These are phyloP conservation scores for Simplicillium aogashimaense DNA, from an alignment of 2,329 filamentous ascomycete species.

Conservation along the genomic window DNA sequence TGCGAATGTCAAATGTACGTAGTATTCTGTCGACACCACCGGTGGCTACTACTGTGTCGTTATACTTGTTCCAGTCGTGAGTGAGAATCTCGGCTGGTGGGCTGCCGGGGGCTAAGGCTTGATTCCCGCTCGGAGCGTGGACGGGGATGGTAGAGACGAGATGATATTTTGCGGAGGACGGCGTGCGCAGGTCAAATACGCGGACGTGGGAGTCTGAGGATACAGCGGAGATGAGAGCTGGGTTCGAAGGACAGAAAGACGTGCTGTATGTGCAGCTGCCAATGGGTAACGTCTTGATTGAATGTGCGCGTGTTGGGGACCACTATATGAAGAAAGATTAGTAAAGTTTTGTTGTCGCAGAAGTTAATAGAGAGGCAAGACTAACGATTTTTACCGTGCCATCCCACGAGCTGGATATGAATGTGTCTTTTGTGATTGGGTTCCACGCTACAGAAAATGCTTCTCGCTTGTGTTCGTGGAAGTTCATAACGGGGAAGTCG, in stretches of 20 bases:
- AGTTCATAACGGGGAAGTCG: slow-evolving; percentile 82
- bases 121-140: slow-evolving; percentile 41
- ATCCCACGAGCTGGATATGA: slow-evolving; percentile 90
- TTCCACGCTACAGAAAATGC: slow-evolving; percentile 93
- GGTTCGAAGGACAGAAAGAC: slow-evolving; percentile 82
- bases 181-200: slow-evolving; percentile 84
- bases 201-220: slow-evolving; percentile 83
- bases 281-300: slow-evolving; percentile 77
- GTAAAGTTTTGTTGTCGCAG: neutral
- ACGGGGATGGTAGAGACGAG: slow-evolving; percentile 75
- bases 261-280: slow-evolving; percentile 91
- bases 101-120: slow-evolving; percentile 23
- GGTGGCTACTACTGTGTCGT: slow-evolving; percentile 72
- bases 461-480: slow-evolving; percentile 88
- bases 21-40: slow-evolving; percentile 83
- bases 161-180: slow-evolving; percentile 78
- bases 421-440: slow-evolving; percentile 79
- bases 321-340: slow-evolving; percentile 40
- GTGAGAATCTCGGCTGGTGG: slow-evolving; percentile 79
- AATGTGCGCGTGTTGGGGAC: slow-evolving; percentile 68
- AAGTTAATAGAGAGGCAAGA: slow-evolving; percentile 1
- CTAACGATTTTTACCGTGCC: slow-evolving; percentile 80
- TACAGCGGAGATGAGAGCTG: slow-evolving; percentile 76
- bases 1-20: slow-evolving; percentile 83
- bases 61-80: slow-evolving; percentile 99